These are phyloP conservation scores for Globisporangium abappressorium DNA, from an alignment of 352 stramenopile genomes.

Conservation along the genomic window DNA sequence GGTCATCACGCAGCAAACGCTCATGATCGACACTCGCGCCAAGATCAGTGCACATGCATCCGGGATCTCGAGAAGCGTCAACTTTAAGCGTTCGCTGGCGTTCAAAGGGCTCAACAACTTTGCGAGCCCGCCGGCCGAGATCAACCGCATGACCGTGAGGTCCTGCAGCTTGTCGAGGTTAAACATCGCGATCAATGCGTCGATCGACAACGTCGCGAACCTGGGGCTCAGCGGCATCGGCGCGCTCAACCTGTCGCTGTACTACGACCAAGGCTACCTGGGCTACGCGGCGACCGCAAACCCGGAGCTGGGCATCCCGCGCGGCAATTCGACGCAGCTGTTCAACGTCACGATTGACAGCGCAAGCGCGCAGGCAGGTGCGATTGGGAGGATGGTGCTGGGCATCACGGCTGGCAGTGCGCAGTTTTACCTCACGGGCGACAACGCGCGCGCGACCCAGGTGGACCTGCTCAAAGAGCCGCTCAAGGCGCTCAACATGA, in stretches of 20 bases:
- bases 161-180: slow-evolving; percentile 30
- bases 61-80: slow-evolving; percentile 43
- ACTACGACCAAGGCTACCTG: slow-evolving; percentile 53
- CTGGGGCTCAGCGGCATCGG: slow-evolving; percentile 28
- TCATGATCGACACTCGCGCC: slow-evolving; percentile 21
- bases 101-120: slow-evolving; percentile 55
- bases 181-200: slow-evolving; percentile 22
- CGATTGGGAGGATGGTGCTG: slow-evolving; percentile 36
- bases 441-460: slow-evolving; percentile 23
- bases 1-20: slow-evolving; percentile 29
- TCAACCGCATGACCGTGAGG: slow-evolving; percentile 55
- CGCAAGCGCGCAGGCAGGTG: slow-evolving; percentile 14
- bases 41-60: slow-evolving; percentile 37
- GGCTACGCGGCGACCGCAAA: slow-evolving; percentile 49
- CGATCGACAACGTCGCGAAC: background rate
- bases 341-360: slow-evolving; percentile 41
- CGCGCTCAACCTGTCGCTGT: slow-evolving; percentile 60
- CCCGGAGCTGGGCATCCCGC: slow-evolving; percentile 37
- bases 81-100: slow-evolving; percentile 36
- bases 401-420: slow-evolving; percentile 34
- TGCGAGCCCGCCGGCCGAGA: slow-evolving; percentile 29
- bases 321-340: slow-evolving; percentile 40
- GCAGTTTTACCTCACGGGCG: slow-evolving; percentile 40
- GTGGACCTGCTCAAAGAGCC: slow-evolving; percentile 16
- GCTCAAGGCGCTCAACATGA: slow-evolving; percentile 23